Evolutionary conservation across 179 eudicot genomes (phyloP), one percentile per base, ranked within the genome.

Genomic region (Beta corolliflora): DNA sequence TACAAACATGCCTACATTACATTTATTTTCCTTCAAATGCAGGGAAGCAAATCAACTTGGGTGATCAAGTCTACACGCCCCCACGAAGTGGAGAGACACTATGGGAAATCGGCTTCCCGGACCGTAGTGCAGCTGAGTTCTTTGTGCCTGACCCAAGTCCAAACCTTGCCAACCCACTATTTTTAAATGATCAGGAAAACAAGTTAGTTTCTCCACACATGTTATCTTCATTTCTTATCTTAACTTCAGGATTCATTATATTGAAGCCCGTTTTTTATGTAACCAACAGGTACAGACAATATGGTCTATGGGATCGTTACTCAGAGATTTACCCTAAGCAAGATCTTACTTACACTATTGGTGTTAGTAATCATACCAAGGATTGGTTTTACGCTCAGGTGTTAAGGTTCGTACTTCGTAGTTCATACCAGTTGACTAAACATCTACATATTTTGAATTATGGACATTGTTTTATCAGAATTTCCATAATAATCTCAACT

Each of bases 381-480:
- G 91, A 94, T 81, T 94, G 98, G 98, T 94, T 88, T 74, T 94
- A 78, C 73, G 94, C 95, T 79, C 98, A 94, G 15, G 94, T 93
- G 53, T 81, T 83, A 60, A 93, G 97, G 94, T 92, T 76, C 0
- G 41, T 36, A 48, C 52, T 48, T 52, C 9, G 9, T 9, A 48
- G 9, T 48, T 48, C 52, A 48, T 48, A 48, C 52, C 9, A 48
- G 52, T 1, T 48, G 52, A 6, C 52, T 48, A 6, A 48, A 7
- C 52, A 48, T 7, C 52, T 48, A 48, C 2, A 36, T 0, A 48
- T 9, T 48, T 48, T 48, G 52, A 48, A 48, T 48, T 48, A 48
- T 48, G 41, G 41, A 48, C 7, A 6, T 48, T 48, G 52, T 5
- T 9, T 48, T 48, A 48, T 48, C 9, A 48, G 9, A 9, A 36